These are phyloP conservation scores for Geoglossum cookeanum DNA, from an alignment of 2,329 filamentous ascomycete species.

Conservation along the genomic window DNA sequence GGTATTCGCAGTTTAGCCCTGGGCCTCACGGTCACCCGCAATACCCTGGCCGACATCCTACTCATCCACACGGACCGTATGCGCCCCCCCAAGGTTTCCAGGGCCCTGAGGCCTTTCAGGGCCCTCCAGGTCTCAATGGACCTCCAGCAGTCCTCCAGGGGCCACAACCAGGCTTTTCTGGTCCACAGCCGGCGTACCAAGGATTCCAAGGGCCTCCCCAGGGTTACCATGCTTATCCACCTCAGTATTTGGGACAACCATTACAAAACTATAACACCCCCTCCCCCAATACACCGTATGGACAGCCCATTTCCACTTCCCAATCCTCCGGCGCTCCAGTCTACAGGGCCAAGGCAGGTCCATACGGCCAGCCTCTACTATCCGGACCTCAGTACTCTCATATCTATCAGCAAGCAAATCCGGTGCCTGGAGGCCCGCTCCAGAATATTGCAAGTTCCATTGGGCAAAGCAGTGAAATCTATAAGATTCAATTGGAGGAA, in stretches of 20 bases:
- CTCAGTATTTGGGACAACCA: slow-evolving; percentile 6
- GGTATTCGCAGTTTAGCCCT: slow-evolving; percentile 12
- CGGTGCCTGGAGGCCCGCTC: not conserved
- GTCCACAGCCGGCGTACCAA: too few species aligned
- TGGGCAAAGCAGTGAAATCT: slow-evolving; percentile 13
- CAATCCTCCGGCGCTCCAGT: slow-evolving; percentile 6
- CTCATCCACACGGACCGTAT: slow-evolving; percentile 15
- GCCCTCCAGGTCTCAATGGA: not conserved
- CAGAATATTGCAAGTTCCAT: slow-evolving; percentile 6
- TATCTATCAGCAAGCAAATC: slow-evolving; percentile 7
- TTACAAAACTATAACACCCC: slow-evolving; percentile 10
- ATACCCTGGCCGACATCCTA: slow-evolving; percentile 15
- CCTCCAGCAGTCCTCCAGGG: not conserved
- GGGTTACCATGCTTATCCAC: not conserved
- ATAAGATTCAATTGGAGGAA: slow-evolving; percentile 30
- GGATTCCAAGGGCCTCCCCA: not conserved
- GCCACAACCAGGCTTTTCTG: too few species aligned
- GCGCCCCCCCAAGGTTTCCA: slow-evolving; percentile 3
- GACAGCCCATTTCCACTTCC: slow-evolving; percentile 8
- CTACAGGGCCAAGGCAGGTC: slow-evolving; percentile 1
- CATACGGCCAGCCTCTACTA: not conserved
- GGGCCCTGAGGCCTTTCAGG: not conserved
- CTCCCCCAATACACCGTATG: not conserved
- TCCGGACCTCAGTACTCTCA: slow-evolving; percentile 7
- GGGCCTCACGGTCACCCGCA: slow-evolving; percentile 18